Percentiles rank a stretch among this genome's conserved stretches.
phyloP scores from a whole-genome alignment of 2,329 filamentous ascomycete genomes.

The Berkeleyomyces basicola region DNA sequence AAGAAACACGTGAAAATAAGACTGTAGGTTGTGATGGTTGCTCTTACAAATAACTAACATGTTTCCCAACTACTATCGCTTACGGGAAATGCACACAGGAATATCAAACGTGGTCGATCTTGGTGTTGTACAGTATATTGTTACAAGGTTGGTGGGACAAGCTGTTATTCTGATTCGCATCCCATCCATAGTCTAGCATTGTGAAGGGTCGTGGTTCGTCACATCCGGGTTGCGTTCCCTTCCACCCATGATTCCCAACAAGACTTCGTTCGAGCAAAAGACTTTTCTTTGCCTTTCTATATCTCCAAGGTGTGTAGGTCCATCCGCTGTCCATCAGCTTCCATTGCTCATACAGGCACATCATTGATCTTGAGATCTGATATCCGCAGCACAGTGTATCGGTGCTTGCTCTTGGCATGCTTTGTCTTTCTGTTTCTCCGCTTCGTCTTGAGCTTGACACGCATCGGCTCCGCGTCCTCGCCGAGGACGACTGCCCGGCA shows the following conservation, averaged over 20 bases:
- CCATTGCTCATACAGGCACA: background rate
- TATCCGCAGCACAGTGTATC: slow-evolving; percentile 72
- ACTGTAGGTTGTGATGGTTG: no score
- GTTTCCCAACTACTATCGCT: no score
- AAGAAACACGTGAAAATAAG: no score
- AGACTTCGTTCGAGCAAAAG: no score
- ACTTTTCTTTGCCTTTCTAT: background rate
- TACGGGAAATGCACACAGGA: background rate
- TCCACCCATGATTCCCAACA: background rate
- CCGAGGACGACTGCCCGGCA: slow-evolving; percentile 76
- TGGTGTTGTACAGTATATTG: slow-evolving; percentile 10
- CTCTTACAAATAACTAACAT: no score
- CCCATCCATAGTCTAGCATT: background rate
- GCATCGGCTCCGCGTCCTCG: slow-evolving; percentile 63
- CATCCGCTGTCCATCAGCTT: background rate
- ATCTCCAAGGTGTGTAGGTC: no score
- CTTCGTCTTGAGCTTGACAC: slow-evolving; percentile 69
- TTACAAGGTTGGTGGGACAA: slow-evolving; percentile 7
- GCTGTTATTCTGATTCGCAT: background rate
- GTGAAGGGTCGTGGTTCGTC: background rate
- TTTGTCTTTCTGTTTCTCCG: slow-evolving; percentile 55
- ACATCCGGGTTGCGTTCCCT: background rate
- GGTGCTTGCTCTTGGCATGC: slow-evolving; percentile 75
- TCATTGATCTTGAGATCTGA: slow-evolving; percentile 56
- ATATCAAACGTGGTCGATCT: background rate